Evolutionary conservation across 805 yeast species (phyloP), one percentile per base, ranked within the genome.

Genomic region (Yarrowia sp.): DNA sequence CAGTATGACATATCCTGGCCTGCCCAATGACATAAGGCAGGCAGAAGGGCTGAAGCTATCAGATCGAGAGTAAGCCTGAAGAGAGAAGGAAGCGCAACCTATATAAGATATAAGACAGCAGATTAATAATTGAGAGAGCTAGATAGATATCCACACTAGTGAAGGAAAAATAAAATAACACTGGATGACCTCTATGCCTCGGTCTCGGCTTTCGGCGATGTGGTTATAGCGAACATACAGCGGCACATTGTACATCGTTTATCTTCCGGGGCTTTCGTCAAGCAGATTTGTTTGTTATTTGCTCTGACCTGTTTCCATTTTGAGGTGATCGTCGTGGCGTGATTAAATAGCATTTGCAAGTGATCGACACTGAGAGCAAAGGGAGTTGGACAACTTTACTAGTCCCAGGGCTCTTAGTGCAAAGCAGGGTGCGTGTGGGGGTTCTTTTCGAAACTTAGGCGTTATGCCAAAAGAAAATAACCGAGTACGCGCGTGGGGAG

Each of bases 261-360:
- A 17, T 19, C 41, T 38, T 17, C 46, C 28, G 10, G 4, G n/a
- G 24, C 14, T 7, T 16, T n/a, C 21, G 28, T 14, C 7, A 9
- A 6, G 22, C n/a, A 17, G 46, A 28, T 19, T 30, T 48, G 19
- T 5, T 48, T 51, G 22, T 51, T 33, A 30, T 33, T 35, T 33
- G 41, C 58, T 51, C 30, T 33, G 12, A 9, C 22, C 40, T n/a
- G 5, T 2, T 21, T 51, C 58, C 41, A 16, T 26, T 51, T 51
- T 19, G 41, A 33, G 41, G n/a, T 2, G 58, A 51, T 51, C 58
- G 58, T 22, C 58, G 32, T 51, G 58, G 58, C 58, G 58, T 51
- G 58, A 51, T 51, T 51, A 51, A 51, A 51, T 38, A 32, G 21
- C 54, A 38, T 48, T 48, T 28, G 54, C 38, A 38, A 48, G 38